Conservation (phyloP, 2,329 filamentous ascomycete genomes). For the Trichoderma sp. region DNA sequence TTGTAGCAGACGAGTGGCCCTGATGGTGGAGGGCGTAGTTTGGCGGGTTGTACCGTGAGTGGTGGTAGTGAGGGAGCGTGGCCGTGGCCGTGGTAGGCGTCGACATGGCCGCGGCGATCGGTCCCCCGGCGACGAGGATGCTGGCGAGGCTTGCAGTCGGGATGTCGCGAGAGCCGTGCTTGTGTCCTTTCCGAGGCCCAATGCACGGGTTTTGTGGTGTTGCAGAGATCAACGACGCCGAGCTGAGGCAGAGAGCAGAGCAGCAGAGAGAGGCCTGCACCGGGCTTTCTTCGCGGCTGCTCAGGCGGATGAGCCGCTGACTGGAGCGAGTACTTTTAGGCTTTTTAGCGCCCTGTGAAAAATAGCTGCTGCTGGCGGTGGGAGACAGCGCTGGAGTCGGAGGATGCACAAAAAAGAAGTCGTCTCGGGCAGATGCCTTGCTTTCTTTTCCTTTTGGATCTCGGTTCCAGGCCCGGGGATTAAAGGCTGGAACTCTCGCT, state of each 20-base stretch:
- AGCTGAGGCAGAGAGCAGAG: neutral
- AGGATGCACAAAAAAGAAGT: neutral
- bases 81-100: constrained; percentile 77
- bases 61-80: constrained; percentile 69
- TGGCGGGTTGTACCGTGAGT: constrained; percentile 65
- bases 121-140: neutral
- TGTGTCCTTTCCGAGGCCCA: neutral
- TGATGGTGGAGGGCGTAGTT: constrained; percentile 49
- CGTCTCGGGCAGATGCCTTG: neutral
- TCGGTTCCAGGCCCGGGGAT: neutral
- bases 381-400: neutral
- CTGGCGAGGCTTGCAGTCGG: neutral
- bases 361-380: neutral
- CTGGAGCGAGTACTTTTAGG: constrained; percentile 12
- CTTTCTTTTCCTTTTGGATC: neutral
- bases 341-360: constrained; percentile 19
- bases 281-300: neutral
- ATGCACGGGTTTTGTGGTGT: constrained; percentile 1
- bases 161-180: neutral
- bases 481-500: neutral
- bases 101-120: constrained; percentile 59
- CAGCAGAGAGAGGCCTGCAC: neutral
- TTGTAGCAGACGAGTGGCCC: constrained; percentile 32
- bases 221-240: neutral
- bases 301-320: constrained; percentile 19